These are phyloP conservation scores for Aspergillus sp. DNA, from an alignment of 2,329 filamentous ascomycete species.

Conservation along the genomic window DNA sequence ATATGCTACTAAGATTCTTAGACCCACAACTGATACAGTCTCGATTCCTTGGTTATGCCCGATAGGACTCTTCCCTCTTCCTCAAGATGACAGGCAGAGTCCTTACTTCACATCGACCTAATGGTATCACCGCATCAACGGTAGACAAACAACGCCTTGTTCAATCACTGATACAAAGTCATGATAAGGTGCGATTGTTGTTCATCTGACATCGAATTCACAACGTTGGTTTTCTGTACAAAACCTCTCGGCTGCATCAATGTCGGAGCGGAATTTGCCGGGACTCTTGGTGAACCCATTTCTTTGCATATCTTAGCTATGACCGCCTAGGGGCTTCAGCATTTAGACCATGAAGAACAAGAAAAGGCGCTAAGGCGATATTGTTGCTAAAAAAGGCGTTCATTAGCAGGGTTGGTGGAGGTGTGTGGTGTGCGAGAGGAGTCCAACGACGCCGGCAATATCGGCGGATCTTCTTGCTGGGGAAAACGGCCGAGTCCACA, in stretches of 20 bases:
- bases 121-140: no score
- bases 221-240: no score
- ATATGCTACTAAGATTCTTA: no score
- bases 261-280: not conserved
- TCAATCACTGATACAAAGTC: no score
- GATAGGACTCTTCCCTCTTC: no score
- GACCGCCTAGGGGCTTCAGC: not conserved
- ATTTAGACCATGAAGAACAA: not conserved
- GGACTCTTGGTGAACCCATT: not conserved
- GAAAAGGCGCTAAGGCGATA: not conserved
- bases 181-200: no score
- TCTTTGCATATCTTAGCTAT: not conserved
- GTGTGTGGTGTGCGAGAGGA: not conserved
- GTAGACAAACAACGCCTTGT: no score
- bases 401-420: not conserved
- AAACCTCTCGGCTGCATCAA: not conserved
- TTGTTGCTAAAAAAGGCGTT: not conserved
- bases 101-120: no score
- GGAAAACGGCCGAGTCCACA: conserved; percentile 1
- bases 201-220: no score
- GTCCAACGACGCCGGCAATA: not conserved
- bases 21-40: no score
- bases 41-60: no score
- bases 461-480: conserved; percentile 3
- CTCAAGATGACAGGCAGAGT: no score